Evolutionary conservation across 1,284 basidiomycete genomes (phyloP), one percentile per base, ranked within the genome.

Genomic region (Ceratobasidium sp.): DNA sequence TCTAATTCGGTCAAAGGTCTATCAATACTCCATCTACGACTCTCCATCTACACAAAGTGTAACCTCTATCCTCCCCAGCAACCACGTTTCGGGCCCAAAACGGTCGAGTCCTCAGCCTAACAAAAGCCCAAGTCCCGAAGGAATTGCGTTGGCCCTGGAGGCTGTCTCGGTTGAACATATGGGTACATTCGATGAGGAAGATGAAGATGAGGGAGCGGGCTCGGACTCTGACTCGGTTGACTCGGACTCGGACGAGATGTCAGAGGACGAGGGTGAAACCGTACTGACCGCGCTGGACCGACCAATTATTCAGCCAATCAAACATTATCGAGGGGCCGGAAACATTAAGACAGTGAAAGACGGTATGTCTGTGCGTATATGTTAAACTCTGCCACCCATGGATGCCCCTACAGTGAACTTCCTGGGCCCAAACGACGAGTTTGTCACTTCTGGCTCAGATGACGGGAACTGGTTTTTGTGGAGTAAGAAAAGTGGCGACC

Each of bases 291-390:
- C 61, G 29, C 58, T 83, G 80, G 76, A 77, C 64, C 34, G 89
- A 0, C 89, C 93, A 1, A 80, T 89, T 43, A 83, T 97, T 66
- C 83, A 88, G 73, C 95, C 96, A n/a, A 86, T 88, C 34, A 81
- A 81, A 72, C 85, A 86, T 9, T 98, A 88, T 81, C 81, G 81
- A 29, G 96, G 96, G 1, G 90, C 92, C 49, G 88, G 90, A 76
- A 98, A 98, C 81, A 84, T 91, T 2, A 89, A 91, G 77, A 98
- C 96, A 0, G 89, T 96, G 73, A 98, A 98, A 82, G 96, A 98
- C 81, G 93, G 95, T 93, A 77, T 81, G 89, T 80, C 68, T 63
- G 51, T n/a, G 64, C 43, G 48, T 34, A 16, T 56, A 37, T 39
- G 61, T 34, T 64, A 65, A 58, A 56, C 39, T 39, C 11, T 39